phyloP scores from a whole-genome alignment of 2,329 filamentous ascomycete species.

The Akanthomyces muscarius region DNA sequence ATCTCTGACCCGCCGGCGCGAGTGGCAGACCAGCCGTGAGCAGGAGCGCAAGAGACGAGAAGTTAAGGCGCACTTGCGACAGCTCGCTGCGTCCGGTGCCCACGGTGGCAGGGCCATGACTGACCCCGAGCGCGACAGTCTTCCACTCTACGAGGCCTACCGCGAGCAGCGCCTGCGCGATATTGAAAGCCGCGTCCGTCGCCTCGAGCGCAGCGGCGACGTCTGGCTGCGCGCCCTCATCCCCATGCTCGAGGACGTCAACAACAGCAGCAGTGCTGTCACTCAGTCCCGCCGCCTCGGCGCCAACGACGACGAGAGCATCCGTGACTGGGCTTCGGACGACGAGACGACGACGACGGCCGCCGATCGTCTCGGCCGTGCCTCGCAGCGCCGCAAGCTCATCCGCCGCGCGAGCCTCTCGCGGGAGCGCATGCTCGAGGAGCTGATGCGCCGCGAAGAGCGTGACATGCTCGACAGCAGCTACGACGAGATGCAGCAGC shows the following conservation, averaged over 20 bases:
- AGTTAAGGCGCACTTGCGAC: conserved; percentile 23
- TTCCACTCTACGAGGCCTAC: conserved; percentile 38
- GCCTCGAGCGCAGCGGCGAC: conserved; percentile 45
- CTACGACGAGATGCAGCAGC: conserved; percentile 22
- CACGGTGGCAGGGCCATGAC: conserved; percentile 20
- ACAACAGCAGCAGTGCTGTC: conserved; percentile 24
- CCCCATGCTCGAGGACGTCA: conserved; percentile 43
- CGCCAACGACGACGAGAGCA: conserved; percentile 16
- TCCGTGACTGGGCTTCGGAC: conserved; percentile 31
- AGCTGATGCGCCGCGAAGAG: conserved; percentile 23
- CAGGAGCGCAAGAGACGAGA: conserved; percentile 26
- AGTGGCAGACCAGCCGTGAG: conserved; percentile 32
- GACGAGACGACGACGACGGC: conserved; percentile 24
- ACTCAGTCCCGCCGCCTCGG: background rate
- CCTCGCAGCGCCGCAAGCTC: conserved; percentile 20
- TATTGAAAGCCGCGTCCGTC: conserved; percentile 43
- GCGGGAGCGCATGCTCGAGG: conserved; percentile 28
- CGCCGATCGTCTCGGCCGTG: conserved; percentile 15
- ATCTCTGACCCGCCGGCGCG: conserved; percentile 31
- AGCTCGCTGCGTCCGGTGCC: conserved; percentile 22
- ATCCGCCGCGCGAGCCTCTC: conserved; percentile 26
- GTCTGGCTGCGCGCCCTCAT: conserved; percentile 42
- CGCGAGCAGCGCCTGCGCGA: conserved; percentile 42
- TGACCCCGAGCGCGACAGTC: conserved; percentile 32
- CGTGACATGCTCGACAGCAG: conserved; percentile 1